phyloP scores from a whole-genome alignment of 345 rosid species.

The Euphorbia peplus region DNA sequence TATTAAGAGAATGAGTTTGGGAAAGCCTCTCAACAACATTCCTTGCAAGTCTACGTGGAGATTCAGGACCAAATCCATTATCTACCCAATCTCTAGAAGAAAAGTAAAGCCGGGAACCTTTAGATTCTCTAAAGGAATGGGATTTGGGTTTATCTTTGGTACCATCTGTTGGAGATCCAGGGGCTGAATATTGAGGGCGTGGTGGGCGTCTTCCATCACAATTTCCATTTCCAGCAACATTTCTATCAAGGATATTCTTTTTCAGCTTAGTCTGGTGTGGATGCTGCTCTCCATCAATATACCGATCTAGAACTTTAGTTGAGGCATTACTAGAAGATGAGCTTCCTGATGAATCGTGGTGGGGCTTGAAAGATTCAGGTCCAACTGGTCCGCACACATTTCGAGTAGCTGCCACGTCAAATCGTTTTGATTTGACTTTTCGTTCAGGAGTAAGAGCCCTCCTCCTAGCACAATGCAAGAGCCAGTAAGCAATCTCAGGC shows the following conservation, averaged over 20 bases:
- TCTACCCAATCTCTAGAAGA: constrained; percentile 62
- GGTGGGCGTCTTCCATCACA: constrained; percentile 61
- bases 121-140: constrained; percentile 69
- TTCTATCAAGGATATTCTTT: constrained; percentile 41
- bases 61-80: constrained; percentile 60
- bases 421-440: constrained; percentile 45
- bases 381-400: constrained; percentile 30
- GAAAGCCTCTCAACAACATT: constrained; percentile 84
- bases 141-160: constrained; percentile 50
- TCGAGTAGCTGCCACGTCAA: constrained; percentile 34
- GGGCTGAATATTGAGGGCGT: constrained; percentile 52
- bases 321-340: constrained; percentile 81
- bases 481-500: constrained; percentile 5
- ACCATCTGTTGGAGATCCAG: constrained; percentile 60
- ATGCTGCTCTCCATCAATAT: constrained; percentile 90
- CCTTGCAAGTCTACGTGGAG: constrained; percentile 80
- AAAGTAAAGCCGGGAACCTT: constrained; percentile 42
- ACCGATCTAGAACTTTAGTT: constrained; percentile 78
- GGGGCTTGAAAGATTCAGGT: constrained; percentile 38
- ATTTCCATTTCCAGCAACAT: constrained; percentile 37
- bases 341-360: constrained; percentile 57
- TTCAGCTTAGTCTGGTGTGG: constrained; percentile 50
- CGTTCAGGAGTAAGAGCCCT: constrained; percentile 52
- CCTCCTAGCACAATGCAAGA: constrained; percentile 28
- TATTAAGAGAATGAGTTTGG: constrained; percentile 45